These are phyloP conservation scores for Coemansia sp. DNA, from an alignment of 192 early-diverging fungal species.

Conservation along the genomic window DNA sequence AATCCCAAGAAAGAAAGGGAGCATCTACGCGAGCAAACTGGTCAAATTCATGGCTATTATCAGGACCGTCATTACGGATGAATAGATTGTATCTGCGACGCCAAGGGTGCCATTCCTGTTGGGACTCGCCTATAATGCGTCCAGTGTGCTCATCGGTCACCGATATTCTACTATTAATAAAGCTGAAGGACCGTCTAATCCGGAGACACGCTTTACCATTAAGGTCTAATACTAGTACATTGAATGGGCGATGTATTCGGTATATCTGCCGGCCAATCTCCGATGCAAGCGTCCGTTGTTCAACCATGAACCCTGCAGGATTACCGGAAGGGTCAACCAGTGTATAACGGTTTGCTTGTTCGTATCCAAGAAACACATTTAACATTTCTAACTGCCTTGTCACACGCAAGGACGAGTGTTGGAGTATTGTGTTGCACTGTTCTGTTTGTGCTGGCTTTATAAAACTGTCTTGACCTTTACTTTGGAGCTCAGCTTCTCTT, in stretches of 20 bases:
- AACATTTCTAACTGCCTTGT: slow-evolving; percentile 80
- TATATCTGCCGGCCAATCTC: slow-evolving; percentile 70
- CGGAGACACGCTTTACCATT: slow-evolving; percentile 71
- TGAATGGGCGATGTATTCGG: slow-evolving; percentile 71
- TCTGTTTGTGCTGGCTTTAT: too few relatives aligned
- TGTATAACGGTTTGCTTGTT: slow-evolving; percentile 86
- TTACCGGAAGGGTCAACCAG: slow-evolving; percentile 65
- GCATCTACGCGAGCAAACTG: slow-evolving; percentile 75
- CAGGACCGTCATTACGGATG: slow-evolving; percentile 12
- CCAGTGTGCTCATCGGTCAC: slow-evolving; percentile 61
- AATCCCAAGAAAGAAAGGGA: slow-evolving; percentile 77
- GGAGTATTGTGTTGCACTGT: slow-evolving; percentile 5
- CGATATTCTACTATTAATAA: slow-evolving; percentile 75
- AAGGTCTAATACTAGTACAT: slow-evolving; percentile 69
- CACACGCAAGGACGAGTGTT: slow-evolving; percentile 18
- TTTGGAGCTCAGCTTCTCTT: too few relatives aligned
- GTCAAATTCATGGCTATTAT: slow-evolving; percentile 5
- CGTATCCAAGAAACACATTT: slow-evolving; percentile 70
- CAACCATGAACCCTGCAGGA: slow-evolving; percentile 79
- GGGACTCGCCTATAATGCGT: slow-evolving; percentile 72
- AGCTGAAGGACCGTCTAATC: slow-evolving; percentile 63
- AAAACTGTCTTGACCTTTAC: too few relatives aligned
- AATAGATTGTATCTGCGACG: slow-evolving; percentile 84
- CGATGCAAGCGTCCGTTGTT: slow-evolving; percentile 66
- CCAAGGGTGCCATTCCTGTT: slow-evolving; percentile 82